Conservation (phyloP, 2,329 filamentous ascomycete species). For the Alternaria viburni region DNA sequence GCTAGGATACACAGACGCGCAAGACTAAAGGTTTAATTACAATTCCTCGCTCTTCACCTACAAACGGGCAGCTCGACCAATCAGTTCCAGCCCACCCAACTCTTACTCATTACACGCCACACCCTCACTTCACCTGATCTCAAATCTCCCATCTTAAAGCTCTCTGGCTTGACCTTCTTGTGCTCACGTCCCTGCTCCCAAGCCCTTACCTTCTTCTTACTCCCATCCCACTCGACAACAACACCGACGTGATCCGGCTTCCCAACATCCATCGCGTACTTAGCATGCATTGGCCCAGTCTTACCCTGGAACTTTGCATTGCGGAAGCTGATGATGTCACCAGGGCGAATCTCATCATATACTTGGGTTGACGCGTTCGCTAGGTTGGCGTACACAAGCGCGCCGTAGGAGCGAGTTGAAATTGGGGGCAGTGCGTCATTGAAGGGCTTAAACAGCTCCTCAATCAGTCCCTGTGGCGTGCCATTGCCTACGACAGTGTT, state of each 20-base stretch:
- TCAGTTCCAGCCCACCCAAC: slow-evolving; percentile 82
- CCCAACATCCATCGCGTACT: slow-evolving; percentile 87
- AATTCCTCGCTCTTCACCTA: background rate
- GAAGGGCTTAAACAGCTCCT: slow-evolving; percentile 77
- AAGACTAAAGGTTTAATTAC: background rate
- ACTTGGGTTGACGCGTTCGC: slow-evolving; percentile 91
- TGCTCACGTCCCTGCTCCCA: slow-evolving; percentile 96
- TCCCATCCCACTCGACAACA: slow-evolving; percentile 96
- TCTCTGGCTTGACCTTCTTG: slow-evolving; percentile 92
- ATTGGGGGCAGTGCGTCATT: slow-evolving; percentile 79
- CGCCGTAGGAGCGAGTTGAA: slow-evolving; percentile 88
- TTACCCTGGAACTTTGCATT: slow-evolving; percentile 96
- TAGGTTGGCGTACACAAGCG: slow-evolving; percentile 91
- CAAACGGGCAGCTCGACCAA: background rate
- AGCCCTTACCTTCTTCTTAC: slow-evolving; percentile 93
- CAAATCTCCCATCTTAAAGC: slow-evolving; percentile 90
- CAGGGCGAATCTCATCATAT: slow-evolving; percentile 89
- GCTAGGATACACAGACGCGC: background rate
- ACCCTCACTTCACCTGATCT: slow-evolving; percentile 95
- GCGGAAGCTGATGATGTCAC: slow-evolving; percentile 90
- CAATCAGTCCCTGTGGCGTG: slow-evolving; percentile 76
- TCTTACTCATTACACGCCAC: slow-evolving; percentile 91
- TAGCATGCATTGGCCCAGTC: slow-evolving; percentile 92
- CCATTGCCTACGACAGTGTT: slow-evolving; percentile 85
- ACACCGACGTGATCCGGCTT: slow-evolving; percentile 88